Evolutionary conservation across 768 basidiomycete genomes (phyloP), one percentile per base, ranked within the genome.

Genomic region (Hemileccinum impolitum): DNA sequence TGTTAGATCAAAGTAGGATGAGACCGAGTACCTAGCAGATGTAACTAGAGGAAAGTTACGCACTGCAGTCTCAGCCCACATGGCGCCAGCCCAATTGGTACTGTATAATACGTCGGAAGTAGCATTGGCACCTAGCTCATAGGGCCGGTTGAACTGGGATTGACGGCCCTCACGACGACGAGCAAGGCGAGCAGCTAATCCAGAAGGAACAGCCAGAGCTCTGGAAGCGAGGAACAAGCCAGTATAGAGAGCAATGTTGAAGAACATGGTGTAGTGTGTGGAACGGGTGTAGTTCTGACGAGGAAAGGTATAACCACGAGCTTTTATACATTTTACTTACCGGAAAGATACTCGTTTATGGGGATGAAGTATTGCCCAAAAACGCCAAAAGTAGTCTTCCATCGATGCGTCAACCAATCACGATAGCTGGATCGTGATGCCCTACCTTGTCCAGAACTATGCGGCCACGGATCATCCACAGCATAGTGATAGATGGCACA

Each of bases 41-140:
- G n/a, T n/a, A n/a, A n/a, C 10, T 17, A 10, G 6, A 15, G 10
- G n/a, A 18, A 13, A 12, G 19, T 7, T 21, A 43, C 51, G 8
- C 10, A 52, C 51, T 30, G 34, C n/a, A 13, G 6, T 7, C 25
- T 34, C 9, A 4, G 6, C 19, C 41, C 30, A 39, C 15, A 37
- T 11, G n/a, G 45, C 41, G 25, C 46, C 51, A 38, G 45, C 45
- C 45, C 45, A 52, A 25, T 43, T 51, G 13, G 31, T n/a, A 10
- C 10, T 17, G 26, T 42, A n/a, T 4, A 19, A 0, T 12, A 11
- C 14, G 42, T 31, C n/a, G n/a, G 35, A 13, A 19, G 14, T 6
- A 23, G 14, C 8, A 17, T 10, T n/a, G 9, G 14, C 23, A 23
- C 6, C 11, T 18, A 8, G 15, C 10, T 14, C 23, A 15, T 25